Evolutionary conservation across 768 basidiomycete species (phyloP), one percentile per base, ranked within the genome.

Genomic region (Serendipita sp.): DNA sequence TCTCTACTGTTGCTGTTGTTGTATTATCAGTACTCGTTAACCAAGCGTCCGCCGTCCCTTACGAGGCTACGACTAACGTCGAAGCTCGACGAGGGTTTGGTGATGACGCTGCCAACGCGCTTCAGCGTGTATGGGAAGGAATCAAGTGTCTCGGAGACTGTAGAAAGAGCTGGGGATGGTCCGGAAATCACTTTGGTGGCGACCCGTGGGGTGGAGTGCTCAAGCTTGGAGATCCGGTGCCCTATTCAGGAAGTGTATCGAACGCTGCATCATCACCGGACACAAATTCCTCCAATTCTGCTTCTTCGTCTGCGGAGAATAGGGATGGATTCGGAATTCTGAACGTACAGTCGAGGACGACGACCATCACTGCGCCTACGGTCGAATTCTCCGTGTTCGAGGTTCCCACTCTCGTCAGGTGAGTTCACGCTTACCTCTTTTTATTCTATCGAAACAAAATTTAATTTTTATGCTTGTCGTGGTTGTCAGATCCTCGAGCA

Each of bases 141-240:
- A 26, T 58, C 1, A 58, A 74, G 43, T 79, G 78, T 64, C 65
- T 78, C 42, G 63, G 69, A 42, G 66, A 64, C 63, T 80, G 79
- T 68, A 74, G 71, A 66, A 65, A 70, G 17, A 73, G 70, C 65
- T 79, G 77, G 78, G 79, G 79, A 0, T 74, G 76, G 75, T 71
- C 76, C 14, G 79, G 79, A 20, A 67, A 68, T 14, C 71, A 75
- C 61, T 80, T 82, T 78, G 79, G 78, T 63, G 74, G 72, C n/a
- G 77, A 82, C 69, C 76, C 73, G 30, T 84, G 82, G 82, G 82
- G 82, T 53, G 66, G 73, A 31, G 80, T 81, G 43, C 75, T 81
- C 66, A 68, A 74, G 60, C 73, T 76, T 33, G 30, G 41, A 31
- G 44, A 33, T 41, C 26, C 44, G 5, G 50, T 38, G 13, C 78